Conservation (phyloP, 1,284 basidiomycete species). For the Rhodotorula sp. region DNA sequence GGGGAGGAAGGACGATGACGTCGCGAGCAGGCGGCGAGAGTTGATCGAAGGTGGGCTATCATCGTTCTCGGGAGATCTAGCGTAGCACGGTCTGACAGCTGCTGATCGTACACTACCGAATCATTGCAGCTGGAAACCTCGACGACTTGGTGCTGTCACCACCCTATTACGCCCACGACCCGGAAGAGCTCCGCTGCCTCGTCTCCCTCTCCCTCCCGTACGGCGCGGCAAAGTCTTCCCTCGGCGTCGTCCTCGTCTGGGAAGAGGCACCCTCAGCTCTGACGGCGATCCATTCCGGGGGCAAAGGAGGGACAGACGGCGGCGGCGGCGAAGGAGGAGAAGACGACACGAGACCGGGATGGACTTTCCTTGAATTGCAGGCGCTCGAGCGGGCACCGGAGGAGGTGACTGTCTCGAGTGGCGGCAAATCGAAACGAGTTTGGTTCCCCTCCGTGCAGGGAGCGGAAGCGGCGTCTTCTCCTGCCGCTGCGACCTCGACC, state of each 20-base stretch:
- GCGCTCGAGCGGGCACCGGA: not conserved
- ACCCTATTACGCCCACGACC: slow-evolving; percentile 13
- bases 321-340: not conserved
- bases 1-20: slow-evolving; percentile 5
- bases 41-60: slow-evolving; percentile 18
- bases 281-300: not conserved
- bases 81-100: not conserved
- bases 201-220: slow-evolving; percentile 10
- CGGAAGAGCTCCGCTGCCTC: slow-evolving; percentile 13
- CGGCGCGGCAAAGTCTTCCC: not conserved
- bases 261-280: slow-evolving; percentile 3
- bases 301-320: not conserved
- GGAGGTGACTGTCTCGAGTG: not conserved
- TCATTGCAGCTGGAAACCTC: slow-evolving; percentile 4
- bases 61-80: not conserved
- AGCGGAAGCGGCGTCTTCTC: not conserved
- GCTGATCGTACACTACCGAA: not conserved
- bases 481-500: not conserved
- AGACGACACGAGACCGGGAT: slow-evolving; percentile 15
- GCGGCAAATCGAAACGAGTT: not conserved
- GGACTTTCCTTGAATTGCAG: slow-evolving; percentile 19
- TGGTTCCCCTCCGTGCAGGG: slow-evolving; percentile 4
- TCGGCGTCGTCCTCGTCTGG: slow-evolving; percentile 23
- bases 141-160: slow-evolving; percentile 10
- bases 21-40: not conserved